These are phyloP conservation scores for Aquanectria penicillioides DNA, from an alignment of 2,329 filamentous ascomycete species.

Conservation along the genomic window DNA sequence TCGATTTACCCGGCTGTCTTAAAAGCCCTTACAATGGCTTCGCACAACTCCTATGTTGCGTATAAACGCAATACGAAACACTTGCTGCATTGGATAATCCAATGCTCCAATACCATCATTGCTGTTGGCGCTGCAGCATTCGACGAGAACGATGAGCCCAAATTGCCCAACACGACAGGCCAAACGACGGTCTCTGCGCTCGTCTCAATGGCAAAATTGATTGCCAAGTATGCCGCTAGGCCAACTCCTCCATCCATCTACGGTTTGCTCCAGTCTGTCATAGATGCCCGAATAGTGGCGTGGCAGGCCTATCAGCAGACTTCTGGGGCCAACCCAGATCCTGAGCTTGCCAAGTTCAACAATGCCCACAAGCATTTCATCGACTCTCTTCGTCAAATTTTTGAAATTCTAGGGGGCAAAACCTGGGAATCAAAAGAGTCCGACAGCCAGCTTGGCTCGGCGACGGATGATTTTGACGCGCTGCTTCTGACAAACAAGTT, in stretches of 20 bases:
- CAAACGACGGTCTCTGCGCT: constrained; percentile 49
- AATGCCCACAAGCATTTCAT: constrained; percentile 57
- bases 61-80: constrained; percentile 53
- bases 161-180: constrained; percentile 49
- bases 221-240: constrained; percentile 46
- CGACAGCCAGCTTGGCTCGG: constrained; percentile 15
- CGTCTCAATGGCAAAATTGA: constrained; percentile 51
- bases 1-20: too few relatives aligned
- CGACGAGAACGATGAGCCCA: constrained; percentile 14
- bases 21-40: constrained; percentile 34
- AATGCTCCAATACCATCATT: constrained; percentile 50
- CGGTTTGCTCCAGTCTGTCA: constrained; percentile 50
- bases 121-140: constrained; percentile 27
- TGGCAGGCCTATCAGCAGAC: constrained; percentile 46
- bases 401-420: constrained; percentile 48
- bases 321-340: constrained; percentile 44
- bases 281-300: constrained; percentile 45
- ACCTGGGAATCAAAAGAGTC: constrained; percentile 30
- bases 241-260: constrained; percentile 48
- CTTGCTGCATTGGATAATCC: constrained; percentile 52
- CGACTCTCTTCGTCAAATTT: constrained; percentile 49
- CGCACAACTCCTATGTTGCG: constrained; percentile 45
- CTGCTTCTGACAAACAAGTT: constrained; percentile 28
- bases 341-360: constrained; percentile 47
- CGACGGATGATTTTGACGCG: constrained; percentile 30